Evolutionary conservation across 164 flowering plant genomes (phyloP).

Genomic region (Chloranthus sessilifolius): DNA sequence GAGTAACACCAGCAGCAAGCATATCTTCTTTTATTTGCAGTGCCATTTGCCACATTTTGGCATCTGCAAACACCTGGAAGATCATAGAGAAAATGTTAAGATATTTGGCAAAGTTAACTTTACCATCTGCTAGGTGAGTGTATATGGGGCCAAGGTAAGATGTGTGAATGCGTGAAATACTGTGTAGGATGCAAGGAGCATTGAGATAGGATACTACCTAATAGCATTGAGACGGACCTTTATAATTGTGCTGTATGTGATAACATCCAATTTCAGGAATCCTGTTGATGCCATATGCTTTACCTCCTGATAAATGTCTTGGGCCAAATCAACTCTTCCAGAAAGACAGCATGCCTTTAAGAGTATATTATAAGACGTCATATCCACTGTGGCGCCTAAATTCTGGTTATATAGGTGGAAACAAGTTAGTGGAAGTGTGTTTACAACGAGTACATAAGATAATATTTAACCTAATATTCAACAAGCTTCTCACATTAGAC

Average conservation of each 20-base stretch:
- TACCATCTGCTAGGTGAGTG: background rate
- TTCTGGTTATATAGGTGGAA: constrained; percentile 29
- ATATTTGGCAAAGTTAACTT: background rate
- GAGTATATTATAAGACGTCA: constrained; percentile 79
- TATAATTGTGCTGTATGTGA: constrained; percentile 85
- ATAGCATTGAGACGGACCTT: constrained; percentile 42
- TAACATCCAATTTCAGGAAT: constrained; percentile 59
- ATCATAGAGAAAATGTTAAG: background rate
- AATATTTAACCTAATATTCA: no score
- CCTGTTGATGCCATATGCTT: constrained; percentile 50
- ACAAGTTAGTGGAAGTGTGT: constrained; percentile 2
- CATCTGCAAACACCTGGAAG: constrained; percentile 81
- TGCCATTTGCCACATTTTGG: constrained; percentile 87
- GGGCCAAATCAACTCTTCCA: constrained; percentile 77
- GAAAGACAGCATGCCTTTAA: constrained; percentile 81
- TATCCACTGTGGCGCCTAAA: constrained; percentile 57
- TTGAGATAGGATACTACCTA: background rate
- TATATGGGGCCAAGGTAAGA: background rate
- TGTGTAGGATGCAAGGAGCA: no score
- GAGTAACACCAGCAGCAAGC: constrained; percentile 70
- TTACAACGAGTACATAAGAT: no score
- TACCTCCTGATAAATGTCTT: constrained; percentile 60
- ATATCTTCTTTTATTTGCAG: constrained; percentile 76
- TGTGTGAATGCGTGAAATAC: background rate
- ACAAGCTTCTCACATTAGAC: no score